Conservation (phyloP, 2,329 filamentous ascomycete species). For the Ascochyta viciae-villosae region DNA sequence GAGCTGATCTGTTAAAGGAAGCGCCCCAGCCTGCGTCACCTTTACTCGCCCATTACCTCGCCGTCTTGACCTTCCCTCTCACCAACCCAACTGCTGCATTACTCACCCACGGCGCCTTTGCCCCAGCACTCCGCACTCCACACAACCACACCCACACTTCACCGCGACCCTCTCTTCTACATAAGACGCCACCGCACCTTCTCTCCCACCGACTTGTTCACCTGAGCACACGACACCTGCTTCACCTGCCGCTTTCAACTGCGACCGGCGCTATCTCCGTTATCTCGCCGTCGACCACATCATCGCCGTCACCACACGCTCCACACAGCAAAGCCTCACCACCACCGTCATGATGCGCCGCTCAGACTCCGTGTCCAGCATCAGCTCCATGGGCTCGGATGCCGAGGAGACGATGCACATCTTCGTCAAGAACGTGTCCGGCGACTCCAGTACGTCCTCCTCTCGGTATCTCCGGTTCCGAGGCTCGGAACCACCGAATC, state of each 20-base stretch:
- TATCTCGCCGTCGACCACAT: slow-evolving; percentile 17
- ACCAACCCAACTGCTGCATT: slow-evolving; percentile 3
- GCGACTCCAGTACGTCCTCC: slow-evolving; percentile 59
- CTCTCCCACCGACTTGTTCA: background rate
- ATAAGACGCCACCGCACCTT: background rate
- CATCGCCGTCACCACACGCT: slow-evolving; percentile 14
- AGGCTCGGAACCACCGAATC: slow-evolving; percentile 18
- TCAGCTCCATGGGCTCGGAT: slow-evolving; percentile 53
- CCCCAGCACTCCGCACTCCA: background rate
- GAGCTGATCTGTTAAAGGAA: slow-evolving; percentile 16
- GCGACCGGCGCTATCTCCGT: slow-evolving; percentile 22
- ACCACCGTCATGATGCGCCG: slow-evolving; percentile 46
- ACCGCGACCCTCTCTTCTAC: slow-evolving; percentile 1
- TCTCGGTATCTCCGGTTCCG: slow-evolving; percentile 21
- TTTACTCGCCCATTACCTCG: slow-evolving; percentile 12
- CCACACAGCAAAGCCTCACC: slow-evolving; percentile 12
- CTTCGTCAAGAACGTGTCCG: slow-evolving; percentile 66
- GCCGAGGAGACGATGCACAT: slow-evolving; percentile 64
- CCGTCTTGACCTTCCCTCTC: background rate
- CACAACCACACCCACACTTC: slow-evolving; percentile 2
- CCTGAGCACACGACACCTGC: slow-evolving; percentile 12
- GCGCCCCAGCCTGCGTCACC: slow-evolving; percentile 16
- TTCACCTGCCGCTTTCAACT: slow-evolving; percentile 13
- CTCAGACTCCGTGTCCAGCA: slow-evolving; percentile 51
- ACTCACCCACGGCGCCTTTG: slow-evolving; percentile 4